phyloP scores from a whole-genome alignment of 2,329 filamentous ascomycete species.

The Penicillium hordei region DNA sequence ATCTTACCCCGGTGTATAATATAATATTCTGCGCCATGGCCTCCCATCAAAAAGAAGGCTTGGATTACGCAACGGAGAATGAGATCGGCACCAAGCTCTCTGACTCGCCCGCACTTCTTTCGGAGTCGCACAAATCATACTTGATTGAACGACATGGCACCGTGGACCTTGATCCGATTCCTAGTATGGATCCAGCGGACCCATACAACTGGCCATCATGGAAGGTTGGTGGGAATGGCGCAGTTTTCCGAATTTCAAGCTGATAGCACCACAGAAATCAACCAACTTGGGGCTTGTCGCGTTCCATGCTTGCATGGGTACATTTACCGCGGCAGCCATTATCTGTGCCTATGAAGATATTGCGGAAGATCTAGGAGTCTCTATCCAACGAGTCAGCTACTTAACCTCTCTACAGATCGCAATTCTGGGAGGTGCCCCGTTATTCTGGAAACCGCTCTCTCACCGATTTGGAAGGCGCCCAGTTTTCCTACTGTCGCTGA shows the following conservation, averaged over 20 bases:
- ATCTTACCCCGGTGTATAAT: neutral
- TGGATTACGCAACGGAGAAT: neutral
- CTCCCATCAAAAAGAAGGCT: neutral
- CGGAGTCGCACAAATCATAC: neutral
- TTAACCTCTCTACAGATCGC: conserved; percentile 58
- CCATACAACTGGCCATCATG: conserved; percentile 57
- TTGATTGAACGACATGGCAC: conserved; percentile 50
- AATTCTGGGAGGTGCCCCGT: conserved; percentile 53
- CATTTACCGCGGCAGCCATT: conserved; percentile 56
- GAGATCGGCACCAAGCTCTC: neutral
- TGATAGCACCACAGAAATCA: conserved; percentile 45
- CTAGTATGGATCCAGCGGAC: conserved; percentile 50
- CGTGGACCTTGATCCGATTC: conserved; percentile 54
- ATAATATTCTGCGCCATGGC: neutral
- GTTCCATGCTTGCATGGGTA: conserved; percentile 59
- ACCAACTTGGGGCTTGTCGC: conserved; percentile 55
- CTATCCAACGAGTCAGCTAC: conserved; percentile 53
- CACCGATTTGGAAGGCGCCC: conserved; percentile 56
- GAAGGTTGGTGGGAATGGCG: conserved; percentile 39
- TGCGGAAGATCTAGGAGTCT: conserved; percentile 50
- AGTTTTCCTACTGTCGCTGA: conserved; percentile 53
- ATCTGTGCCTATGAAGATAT: conserved; percentile 57
- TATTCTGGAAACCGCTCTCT: conserved; percentile 59
- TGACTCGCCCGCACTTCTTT: neutral
- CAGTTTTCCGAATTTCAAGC: neutral